Evolutionary conservation across 2,329 filamentous ascomycete genomes (phyloP), one percentile per base, ranked within the genome.

Genomic region (Penicillium brevicompactum): DNA sequence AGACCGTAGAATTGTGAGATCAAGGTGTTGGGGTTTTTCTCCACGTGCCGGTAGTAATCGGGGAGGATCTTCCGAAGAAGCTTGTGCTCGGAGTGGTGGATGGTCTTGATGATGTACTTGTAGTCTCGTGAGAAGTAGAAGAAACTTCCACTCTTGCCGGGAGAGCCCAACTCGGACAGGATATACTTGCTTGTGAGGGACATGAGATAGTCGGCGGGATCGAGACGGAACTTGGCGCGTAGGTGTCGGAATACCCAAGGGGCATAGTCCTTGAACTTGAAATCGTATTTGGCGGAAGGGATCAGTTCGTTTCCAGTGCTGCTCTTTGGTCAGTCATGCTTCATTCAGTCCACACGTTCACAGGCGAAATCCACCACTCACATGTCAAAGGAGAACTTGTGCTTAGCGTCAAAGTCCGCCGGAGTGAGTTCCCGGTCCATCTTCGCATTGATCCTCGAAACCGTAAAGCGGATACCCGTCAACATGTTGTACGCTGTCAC

Each of bases 221-320:
- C 94, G 52, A 97, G 85, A 66, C 89, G 87, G 79, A 99, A 99
- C 60, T 88, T 89, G 46, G 86, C 81, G 63, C 94, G 90, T 42
- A 99, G 83, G 76, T 92, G 91, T 68, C 94, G 91, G 77, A 99
- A 99, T 56, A 99, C 94, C 92, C 93, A 97, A 54, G 94, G 94
- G n/a, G 93, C 93, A 75, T 99, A 99, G 78, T 99, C 94, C 79
- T 99, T 99, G 83, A 99, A 99, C 76, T 99, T 99, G 86, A 99
- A 99, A 78, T 99, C 94, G 80, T 99, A 99, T 77, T 99, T 97
- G 65, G 94, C 92, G 59, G 93, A 97, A 21, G 94, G 94, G 5
- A 96, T 96, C 72, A 99, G 81, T 79, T 99, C 94, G 74, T 97
- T 97, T 62, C 94, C 94, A 62, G 92, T 95, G 70, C 90, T 92